Evolutionary conservation across 2,329 filamentous ascomycete genomes (phyloP).

Genomic region (Hypomyces perniciosus): DNA sequence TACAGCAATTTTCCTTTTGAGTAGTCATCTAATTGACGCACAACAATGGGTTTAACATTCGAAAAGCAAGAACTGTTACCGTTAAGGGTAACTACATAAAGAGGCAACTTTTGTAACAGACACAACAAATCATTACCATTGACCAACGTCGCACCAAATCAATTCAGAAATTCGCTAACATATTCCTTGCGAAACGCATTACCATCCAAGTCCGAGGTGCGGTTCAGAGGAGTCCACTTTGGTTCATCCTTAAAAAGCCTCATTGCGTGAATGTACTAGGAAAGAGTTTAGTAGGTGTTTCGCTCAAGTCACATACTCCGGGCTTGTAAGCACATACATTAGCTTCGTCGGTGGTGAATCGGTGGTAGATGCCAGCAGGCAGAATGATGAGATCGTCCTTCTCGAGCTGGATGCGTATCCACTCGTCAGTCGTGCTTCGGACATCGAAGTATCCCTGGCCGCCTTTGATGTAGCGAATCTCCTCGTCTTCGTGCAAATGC

Average conservation of each 20-base stretch:
- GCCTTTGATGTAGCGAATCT: conserved; percentile 89
- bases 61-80: no score
- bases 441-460: conserved; percentile 94
- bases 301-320: no score
- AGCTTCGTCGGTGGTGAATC: conserved; percentile 87
- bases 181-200: conserved; percentile 80
- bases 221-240: conserved; percentile 94
- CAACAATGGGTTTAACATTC: no score
- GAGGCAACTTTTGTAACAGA: no score
- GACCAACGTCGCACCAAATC: background rate
- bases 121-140: no score
- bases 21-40: no score
- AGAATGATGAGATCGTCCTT: conserved; percentile 90
- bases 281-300: background rate
- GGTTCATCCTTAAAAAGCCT: conserved; percentile 96
- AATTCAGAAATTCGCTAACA: conserved; percentile 47
- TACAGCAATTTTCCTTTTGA: no score
- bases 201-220: conserved; percentile 66
- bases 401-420: conserved; percentile 79
- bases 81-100: no score
- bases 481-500: conserved; percentile 96
- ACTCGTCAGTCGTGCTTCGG: conserved; percentile 71
- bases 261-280: conserved; percentile 90
- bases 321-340: conserved; percentile 57
- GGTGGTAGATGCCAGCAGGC: conserved; percentile 92